These are phyloP conservation scores for Alternaria triticimaculans DNA, from an alignment of 2,329 filamentous ascomycete genomes.

Conservation along the genomic window DNA sequence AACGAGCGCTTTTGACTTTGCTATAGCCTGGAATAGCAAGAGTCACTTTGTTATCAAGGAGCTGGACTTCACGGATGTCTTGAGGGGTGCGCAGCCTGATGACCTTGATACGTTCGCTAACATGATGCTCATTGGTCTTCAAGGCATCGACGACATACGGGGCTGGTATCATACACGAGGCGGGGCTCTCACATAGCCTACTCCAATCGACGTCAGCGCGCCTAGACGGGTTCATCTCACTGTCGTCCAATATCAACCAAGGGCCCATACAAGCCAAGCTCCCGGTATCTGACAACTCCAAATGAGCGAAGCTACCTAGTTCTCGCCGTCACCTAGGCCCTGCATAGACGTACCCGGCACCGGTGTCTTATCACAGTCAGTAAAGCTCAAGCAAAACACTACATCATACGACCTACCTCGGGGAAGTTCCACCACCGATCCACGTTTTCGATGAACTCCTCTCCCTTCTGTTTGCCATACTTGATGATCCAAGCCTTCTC, in stretches of 20 bases:
- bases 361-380: background rate
- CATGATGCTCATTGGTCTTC: slow-evolving; percentile 34
- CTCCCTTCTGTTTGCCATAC: background rate
- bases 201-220: background rate
- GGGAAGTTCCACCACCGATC: slow-evolving; percentile 4
- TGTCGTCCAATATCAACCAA: background rate
- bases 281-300: accelerated
- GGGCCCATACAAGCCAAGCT: background rate
- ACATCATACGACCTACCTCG: background rate
- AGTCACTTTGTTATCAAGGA: slow-evolving; percentile 37
- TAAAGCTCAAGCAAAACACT: background rate
- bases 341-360: slow-evolving; percentile 10
- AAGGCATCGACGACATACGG: slow-evolving; percentile 39
- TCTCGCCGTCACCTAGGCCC: background rate
- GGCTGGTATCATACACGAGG: slow-evolving; percentile 39
- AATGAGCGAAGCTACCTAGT: background rate
- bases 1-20: slow-evolving; percentile 38
- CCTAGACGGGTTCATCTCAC: background rate
- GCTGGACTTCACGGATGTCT: slow-evolving; percentile 34
- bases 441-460: slow-evolving; percentile 3
- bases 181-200: slow-evolving; percentile 10
- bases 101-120: slow-evolving; percentile 41
- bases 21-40: slow-evolving; percentile 40
- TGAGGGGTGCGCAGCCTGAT: slow-evolving; percentile 28
- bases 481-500: slow-evolving; percentile 14